These are phyloP conservation scores for Hirsutella rhossiliensis DNA, from an alignment of 2,329 filamentous ascomycete species.

Conservation along the genomic window DNA sequence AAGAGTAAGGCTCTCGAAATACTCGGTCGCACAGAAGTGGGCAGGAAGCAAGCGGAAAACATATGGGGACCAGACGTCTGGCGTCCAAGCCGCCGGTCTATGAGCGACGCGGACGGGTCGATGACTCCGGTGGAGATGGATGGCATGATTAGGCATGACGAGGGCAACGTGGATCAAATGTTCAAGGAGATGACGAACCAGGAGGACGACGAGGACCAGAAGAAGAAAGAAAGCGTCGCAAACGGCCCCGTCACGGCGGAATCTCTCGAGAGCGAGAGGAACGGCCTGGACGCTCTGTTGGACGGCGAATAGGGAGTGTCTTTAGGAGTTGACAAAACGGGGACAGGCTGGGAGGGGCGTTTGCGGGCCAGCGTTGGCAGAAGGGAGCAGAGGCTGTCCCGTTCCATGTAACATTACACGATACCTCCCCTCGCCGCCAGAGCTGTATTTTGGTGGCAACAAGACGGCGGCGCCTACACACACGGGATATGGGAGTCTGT, in stretches of 20 bases:
- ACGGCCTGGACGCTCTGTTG: slow-evolving; percentile 32
- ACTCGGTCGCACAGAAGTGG: slow-evolving; percentile 34
- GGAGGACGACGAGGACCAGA: slow-evolving; percentile 34
- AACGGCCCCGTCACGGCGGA: slow-evolving; percentile 26
- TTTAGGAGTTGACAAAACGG: neutral
- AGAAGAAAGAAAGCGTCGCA: slow-evolving; percentile 14
- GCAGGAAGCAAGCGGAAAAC: slow-evolving; percentile 36
- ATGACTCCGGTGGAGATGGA: slow-evolving; percentile 16
- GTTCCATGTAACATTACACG: no score
- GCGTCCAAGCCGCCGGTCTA: slow-evolving; percentile 19
- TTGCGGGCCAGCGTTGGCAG: neutral
- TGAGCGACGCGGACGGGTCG: slow-evolving; percentile 12
- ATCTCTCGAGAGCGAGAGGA: slow-evolving; percentile 31
- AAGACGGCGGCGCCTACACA: no score
- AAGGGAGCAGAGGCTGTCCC: no score
- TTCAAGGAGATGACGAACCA: slow-evolving; percentile 43
- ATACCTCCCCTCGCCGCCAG: no score
- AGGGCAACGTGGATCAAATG: slow-evolving; percentile 40
- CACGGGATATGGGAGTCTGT: no score
- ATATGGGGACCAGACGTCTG: slow-evolving; percentile 40
- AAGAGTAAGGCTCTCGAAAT: slow-evolving; percentile 42
- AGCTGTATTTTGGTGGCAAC: no score
- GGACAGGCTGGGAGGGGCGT: neutral
- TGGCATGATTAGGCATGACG: slow-evolving; percentile 24
- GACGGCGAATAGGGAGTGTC: slow-evolving; percentile 23